These are phyloP conservation scores for Trifolium repens DNA, from an alignment of 306 rosid genomes.

Conservation along the genomic window DNA sequence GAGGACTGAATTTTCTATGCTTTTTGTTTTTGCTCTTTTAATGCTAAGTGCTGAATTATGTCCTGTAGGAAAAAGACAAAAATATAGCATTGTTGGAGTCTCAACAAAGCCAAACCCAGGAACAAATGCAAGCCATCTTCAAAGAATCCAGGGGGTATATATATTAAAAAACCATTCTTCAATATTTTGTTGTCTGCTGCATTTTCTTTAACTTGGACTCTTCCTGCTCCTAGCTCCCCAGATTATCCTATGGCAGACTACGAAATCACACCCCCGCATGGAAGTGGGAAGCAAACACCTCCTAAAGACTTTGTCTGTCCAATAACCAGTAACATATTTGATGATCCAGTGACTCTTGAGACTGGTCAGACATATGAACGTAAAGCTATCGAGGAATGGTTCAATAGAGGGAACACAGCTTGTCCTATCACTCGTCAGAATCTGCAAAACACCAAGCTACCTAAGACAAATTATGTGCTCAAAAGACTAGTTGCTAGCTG, in stretches of 20 bases:
- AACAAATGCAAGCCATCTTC: slow-evolving; percentile 52
- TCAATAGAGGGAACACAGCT: slow-evolving; percentile 73
- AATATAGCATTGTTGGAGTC: slow-evolving; percentile 54
- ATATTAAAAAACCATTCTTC: slow-evolving; percentile 37
- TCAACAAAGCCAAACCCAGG: slow-evolving; percentile 49
- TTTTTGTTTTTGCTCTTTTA: slow-evolving; percentile 36
- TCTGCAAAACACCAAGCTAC: slow-evolving; percentile 73
- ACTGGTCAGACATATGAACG: slow-evolving; percentile 97
- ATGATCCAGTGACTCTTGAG: slow-evolving; percentile 96
- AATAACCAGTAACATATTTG: slow-evolving; percentile 81
- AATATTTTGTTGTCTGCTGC: slow-evolving; percentile 35
- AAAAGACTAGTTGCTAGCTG: slow-evolving; percentile 85
- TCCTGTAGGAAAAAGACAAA: slow-evolving; percentile 64
- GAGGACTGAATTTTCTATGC: slow-evolving; percentile 57
- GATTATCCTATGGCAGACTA: slow-evolving; percentile 56
- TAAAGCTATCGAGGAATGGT: slow-evolving; percentile 88
- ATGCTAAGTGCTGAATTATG: slow-evolving; percentile 43
- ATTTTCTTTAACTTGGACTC: slow-evolving; percentile 44
- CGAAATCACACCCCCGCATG: slow-evolving; percentile 40
- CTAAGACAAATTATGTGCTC: slow-evolving; percentile 93
- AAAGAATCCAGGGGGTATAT: slow-evolving; percentile 60
- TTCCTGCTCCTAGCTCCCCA: slow-evolving; percentile 55
- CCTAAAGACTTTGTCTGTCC: slow-evolving; percentile 95
- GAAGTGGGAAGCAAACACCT: slow-evolving; percentile 57
- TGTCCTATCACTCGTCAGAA: slow-evolving; percentile 93